phyloP scores from a whole-genome alignment of 306 rosid species.

The Corylus heterophylla region DNA sequence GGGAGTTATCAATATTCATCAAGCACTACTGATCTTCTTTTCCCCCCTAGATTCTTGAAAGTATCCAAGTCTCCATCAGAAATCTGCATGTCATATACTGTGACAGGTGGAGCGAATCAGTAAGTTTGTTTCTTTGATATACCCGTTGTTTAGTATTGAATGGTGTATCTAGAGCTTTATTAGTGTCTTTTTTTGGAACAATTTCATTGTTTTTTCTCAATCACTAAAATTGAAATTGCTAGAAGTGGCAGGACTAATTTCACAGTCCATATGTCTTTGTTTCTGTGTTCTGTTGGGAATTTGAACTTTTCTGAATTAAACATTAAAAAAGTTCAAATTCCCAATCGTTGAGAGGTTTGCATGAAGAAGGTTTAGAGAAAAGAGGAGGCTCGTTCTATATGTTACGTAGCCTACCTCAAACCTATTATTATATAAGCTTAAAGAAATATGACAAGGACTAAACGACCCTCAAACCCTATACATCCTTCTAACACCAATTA shows the following conservation, averaged over 20 bases:
- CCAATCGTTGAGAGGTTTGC: too few relatives aligned
- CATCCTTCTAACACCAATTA: too few relatives aligned
- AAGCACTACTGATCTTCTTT: constrained; percentile 17
- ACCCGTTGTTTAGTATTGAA: background rate
- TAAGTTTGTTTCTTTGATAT: constrained; percentile 35
- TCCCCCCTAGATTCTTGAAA: constrained; percentile 69
- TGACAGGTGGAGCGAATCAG: constrained; percentile 56
- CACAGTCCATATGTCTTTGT: background rate
- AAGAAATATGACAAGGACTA: too few relatives aligned
- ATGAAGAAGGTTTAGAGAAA: too few relatives aligned
- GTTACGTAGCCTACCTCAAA: too few relatives aligned
- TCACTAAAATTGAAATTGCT: background rate
- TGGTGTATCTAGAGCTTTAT: background rate
- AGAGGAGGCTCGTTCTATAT: too few relatives aligned
- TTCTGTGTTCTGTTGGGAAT: background rate
- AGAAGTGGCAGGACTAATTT: background rate
- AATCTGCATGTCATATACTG: constrained; percentile 67
- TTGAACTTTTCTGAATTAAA: background rate
- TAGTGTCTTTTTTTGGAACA: background rate
- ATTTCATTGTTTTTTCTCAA: background rate
- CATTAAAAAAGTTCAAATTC: too few relatives aligned
- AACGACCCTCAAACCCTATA: too few relatives aligned
- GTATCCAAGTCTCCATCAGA: constrained; percentile 84
- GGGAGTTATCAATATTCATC: background rate
- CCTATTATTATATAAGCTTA: too few relatives aligned